Evolutionary conservation across 257 asterid species (phyloP), one percentile per base, ranked within the genome.

Genomic region (Nicotiana obtusifolia): DNA sequence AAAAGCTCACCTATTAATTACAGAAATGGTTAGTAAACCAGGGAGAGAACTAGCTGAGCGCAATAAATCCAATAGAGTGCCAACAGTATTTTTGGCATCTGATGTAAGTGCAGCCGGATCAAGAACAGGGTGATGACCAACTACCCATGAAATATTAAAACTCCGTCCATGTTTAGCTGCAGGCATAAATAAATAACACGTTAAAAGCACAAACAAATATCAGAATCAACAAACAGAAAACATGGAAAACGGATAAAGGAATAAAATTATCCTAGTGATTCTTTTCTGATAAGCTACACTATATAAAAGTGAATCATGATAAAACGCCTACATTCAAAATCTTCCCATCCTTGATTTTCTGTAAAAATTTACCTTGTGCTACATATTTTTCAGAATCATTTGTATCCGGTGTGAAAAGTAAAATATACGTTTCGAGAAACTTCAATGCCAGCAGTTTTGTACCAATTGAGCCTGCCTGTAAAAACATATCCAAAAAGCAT

Each of bases 1-100:
- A 62, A 86, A 79, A 59, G 83, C 92, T 89, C 94, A 96, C 99
- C 99, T 91, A 91, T 93, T 96, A 83, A 96, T 87, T 85, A 89
- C 84, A 78, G 97, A 84, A 80, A 96, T 94, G 30, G 90, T 90
- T 91, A 94, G 84, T 79, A 92, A 87, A 83, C 98, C 99, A 83
- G 93, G 98, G 54, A 89, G 86, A 86, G 82, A 86, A 85, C 89
- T 89, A 83, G 97, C 87, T 60, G 97, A 86, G 75, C 80, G 89
- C 91, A 96, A 87, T 78, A 94, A 84, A 76, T 96, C 97, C 89
- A 96, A 82, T 78, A 96, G 87, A 79, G 90, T 81, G 78, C 92
- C 90, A 77, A 94, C 82, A 84, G 84, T 87, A 89, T 94, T 88
- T 82, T 86, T 90, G 62, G 97, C 97, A 82, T 96, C 99, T 56